Evolutionary conservation across 495 filamentous ascomycete species (phyloP), one percentile per base, ranked within the genome.

Genomic region (Talaromyces thailandensis): DNA sequence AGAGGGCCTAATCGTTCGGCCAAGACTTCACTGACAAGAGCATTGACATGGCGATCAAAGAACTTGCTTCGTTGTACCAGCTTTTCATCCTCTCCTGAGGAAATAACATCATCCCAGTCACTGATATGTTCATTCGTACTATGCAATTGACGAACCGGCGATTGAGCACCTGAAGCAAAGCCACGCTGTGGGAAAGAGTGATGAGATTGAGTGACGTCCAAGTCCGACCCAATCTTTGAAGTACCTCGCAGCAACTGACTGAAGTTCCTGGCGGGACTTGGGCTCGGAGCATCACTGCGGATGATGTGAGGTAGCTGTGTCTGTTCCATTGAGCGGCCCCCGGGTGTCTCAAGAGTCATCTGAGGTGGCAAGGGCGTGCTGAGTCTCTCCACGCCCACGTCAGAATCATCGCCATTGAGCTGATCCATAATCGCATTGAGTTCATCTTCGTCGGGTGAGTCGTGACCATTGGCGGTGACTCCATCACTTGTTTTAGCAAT

Each of bases 21-120:
- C 25, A 98, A 75, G n/a, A 92, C 81, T 43, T 84, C 82, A 45
- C 89, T 89, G 64, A 98, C 87, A 57, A 98, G 73, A 14, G 90
- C 83, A 69, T 96, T 88, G 61, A 98, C 88, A 68, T 90, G 92
- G 62, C 83, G 86, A 69, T 97, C 91, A 65, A 96, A 96, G 78
- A 95, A 96, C 61, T 75, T 75, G 68, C 82, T 88, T 18, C 89
- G 86, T 29, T 84, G 81, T 64, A 86, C 83, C 58, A 96, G 79
- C 72, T 92, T 96, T 56, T 82, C 82, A 63, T 94, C 91, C 63
- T 96, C 92, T 24, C 84, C 85, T 6, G 88, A 89, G 26, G 88
- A 91, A 63, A 96, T 83, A 59, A 88, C 86, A 70, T 90, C 89
- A 65, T 93, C 89, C 94, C 94, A 98, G 69, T 97, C 93, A 64